phyloP scores from a whole-genome alignment of 139 green algal species.

The Choricystis sp. region DNA sequence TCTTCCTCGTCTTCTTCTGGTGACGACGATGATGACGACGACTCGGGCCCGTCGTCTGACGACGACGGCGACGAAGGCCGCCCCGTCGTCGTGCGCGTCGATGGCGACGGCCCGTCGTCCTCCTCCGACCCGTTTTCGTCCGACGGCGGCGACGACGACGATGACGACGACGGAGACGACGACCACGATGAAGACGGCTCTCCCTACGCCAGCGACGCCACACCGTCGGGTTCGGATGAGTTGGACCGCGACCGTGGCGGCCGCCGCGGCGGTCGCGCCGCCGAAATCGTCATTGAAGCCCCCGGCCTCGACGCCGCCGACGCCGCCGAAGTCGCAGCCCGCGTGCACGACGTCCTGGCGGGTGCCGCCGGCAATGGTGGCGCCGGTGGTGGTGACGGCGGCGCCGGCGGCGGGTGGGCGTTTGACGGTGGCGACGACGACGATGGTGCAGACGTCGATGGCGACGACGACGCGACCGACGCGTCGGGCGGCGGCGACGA shows the following conservation, averaged over 20 bases:
- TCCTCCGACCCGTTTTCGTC: too few species aligned
- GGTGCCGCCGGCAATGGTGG: not conserved
- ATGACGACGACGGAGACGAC: conserved; percentile 10
- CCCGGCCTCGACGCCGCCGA: not conserved
- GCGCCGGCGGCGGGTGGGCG: too few species aligned
- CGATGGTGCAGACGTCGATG: conserved; percentile 9
- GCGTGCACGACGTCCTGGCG: not conserved
- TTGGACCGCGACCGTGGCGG: conserved; percentile 3
- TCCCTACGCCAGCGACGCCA: not conserved
- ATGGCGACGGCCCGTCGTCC: too few species aligned
- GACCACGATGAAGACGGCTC: conserved; percentile 3
- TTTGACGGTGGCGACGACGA: conserved; percentile 6
- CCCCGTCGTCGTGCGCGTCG: too few species aligned
- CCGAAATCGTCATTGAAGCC: not conserved
- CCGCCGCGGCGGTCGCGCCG: not conserved
- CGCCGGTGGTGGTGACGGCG: too few species aligned
- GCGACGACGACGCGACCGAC: conserved; percentile 2
- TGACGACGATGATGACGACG: not conserved
- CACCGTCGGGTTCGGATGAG: conserved; percentile 1
- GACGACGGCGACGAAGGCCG: conserved; percentile 3
- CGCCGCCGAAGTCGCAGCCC: not conserved
- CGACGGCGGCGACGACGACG: conserved; percentile 4
- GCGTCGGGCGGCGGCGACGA: too few species aligned
- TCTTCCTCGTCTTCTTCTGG: not conserved
- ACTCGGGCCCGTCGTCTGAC: not conserved